A percentile compares a stretch with the other conserved stretches of the same genome.
Conservation (phyloP, 164 flowering plant species). For the Annona squamosa region DNA sequence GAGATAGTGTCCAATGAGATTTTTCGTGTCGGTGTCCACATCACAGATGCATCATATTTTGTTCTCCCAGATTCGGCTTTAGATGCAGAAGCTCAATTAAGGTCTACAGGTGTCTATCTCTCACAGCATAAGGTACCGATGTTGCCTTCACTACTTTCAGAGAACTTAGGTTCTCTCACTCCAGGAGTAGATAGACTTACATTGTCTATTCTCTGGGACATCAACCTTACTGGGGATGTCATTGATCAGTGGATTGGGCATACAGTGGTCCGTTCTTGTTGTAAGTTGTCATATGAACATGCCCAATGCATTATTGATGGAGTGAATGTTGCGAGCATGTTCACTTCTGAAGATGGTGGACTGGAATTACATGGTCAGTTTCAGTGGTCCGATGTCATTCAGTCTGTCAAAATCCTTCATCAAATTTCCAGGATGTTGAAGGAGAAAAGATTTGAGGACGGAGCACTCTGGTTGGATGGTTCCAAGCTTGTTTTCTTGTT, state of each 20-base stretch:
- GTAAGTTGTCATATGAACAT: slow-evolving; percentile 83
- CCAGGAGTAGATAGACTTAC: slow-evolving; percentile 89
- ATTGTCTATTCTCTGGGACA: slow-evolving; percentile 77
- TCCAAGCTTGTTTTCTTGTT: slow-evolving; percentile 50
- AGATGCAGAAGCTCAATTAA: slow-evolving; percentile 66
- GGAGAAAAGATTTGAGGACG: slow-evolving; percentile 52
- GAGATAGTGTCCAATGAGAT: slow-evolving; percentile 44
- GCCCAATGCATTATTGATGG: slow-evolving; percentile 81
- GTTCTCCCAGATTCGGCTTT: slow-evolving; percentile 63
- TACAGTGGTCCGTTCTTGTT: slow-evolving; percentile 76
- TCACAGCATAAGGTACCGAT: slow-evolving; percentile 57
- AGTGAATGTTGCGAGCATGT: slow-evolving; percentile 18
- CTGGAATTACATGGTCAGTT: slow-evolving; percentile 57
- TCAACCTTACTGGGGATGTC: slow-evolving; percentile 43
- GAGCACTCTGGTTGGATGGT: slow-evolving; percentile 72
- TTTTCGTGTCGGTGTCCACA: slow-evolving; percentile 78
- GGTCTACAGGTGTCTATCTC: slow-evolving; percentile 74
- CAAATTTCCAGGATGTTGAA: slow-evolving; percentile 54
- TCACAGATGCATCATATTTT: slow-evolving; percentile 88
- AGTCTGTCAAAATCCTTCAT: slow-evolving; percentile 50
- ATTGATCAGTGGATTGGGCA: slow-evolving; percentile 86
- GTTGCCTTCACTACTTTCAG: slow-evolving; percentile 83
- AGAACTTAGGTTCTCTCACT: slow-evolving; percentile 64
- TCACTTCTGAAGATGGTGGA: slow-evolving; percentile 12
- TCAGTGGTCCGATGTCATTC: slow-evolving; percentile 56